Conservation (phyloP, 495 filamentous ascomycete genomes). For the Aspergillus sclerotiicarbonarius region DNA sequence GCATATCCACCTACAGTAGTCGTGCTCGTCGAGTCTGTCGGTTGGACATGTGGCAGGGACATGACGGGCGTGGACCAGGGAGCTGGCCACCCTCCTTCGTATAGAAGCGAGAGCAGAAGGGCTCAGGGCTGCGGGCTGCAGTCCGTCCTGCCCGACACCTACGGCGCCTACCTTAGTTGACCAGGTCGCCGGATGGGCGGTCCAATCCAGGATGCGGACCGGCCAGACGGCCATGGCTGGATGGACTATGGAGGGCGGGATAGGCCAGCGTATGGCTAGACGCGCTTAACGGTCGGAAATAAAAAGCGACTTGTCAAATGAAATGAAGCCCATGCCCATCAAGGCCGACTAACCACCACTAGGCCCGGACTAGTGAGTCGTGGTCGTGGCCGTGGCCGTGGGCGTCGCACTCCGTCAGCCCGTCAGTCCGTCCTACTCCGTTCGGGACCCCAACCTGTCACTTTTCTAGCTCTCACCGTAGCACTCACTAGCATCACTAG, state of each 20-base stretch:
- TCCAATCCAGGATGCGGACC: no score
- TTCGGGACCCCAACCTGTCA: slow-evolving; percentile 2
- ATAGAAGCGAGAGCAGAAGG: no score
- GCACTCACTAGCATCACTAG: no score
- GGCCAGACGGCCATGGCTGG: no score
- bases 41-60: slow-evolving; percentile 1
- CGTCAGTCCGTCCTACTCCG: background rate
- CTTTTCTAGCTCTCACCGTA: background rate
- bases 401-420: background rate
- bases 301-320: background rate
- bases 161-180: background rate
- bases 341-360: no score
- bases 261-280: background rate
- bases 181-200: background rate
- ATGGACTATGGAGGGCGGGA: background rate
- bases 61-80: background rate
- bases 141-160: background rate
- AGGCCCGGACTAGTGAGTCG: no score
- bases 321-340: background rate
- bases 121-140: background rate
- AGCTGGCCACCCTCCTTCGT: no score
- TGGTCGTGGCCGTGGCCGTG: no score
- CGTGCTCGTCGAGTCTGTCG: background rate
- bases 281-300: slow-evolving; percentile 1
- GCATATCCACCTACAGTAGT: slow-evolving; percentile 3